Evolutionary conservation across 306 rosid species (phyloP).

Genomic region (Begonia masoniana): DNA sequence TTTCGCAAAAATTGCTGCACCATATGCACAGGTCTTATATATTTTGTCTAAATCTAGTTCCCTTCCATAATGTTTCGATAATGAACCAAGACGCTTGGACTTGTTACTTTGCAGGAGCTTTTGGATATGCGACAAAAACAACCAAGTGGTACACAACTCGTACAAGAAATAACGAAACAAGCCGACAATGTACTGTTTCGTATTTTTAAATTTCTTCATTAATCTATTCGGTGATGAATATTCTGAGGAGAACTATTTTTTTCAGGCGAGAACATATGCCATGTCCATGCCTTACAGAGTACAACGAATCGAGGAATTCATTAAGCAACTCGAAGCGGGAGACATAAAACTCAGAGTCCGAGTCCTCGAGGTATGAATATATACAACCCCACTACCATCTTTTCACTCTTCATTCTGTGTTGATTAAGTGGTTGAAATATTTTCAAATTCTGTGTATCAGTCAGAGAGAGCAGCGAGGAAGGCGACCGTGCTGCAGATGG

Average conservation of each 20-base stretch:
- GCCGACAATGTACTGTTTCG: constrained; percentile 52
- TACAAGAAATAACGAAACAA: constrained; percentile 73
- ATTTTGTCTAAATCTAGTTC: background rate
- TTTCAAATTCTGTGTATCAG: constrained; percentile 12
- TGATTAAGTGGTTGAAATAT: constrained; percentile 3
- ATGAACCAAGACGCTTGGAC: background rate
- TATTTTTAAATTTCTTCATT: background rate
- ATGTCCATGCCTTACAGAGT: constrained; percentile 96
- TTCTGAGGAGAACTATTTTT: background rate
- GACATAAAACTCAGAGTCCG: constrained; percentile 90
- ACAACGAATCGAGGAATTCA: constrained; percentile 83
- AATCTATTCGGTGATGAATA: constrained; percentile 6
- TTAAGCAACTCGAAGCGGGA: constrained; percentile 73
- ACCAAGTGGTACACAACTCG: constrained; percentile 47
- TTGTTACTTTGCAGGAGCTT: constrained; percentile 48
- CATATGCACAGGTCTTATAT: constrained; percentile 74
- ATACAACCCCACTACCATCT: background rate
- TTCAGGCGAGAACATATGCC: constrained; percentile 67
- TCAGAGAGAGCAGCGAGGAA: constrained; percentile 90
- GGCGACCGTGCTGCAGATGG: constrained; percentile 80
- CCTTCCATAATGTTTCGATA: background rate
- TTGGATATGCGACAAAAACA: constrained; percentile 61
- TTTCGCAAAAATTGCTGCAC: constrained; percentile 87
- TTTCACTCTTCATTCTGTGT: background rate
- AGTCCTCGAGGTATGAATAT: constrained; percentile 63